Conservation (phyloP, 805 yeast genomes). For the Candida endomychidarum region DNA sequence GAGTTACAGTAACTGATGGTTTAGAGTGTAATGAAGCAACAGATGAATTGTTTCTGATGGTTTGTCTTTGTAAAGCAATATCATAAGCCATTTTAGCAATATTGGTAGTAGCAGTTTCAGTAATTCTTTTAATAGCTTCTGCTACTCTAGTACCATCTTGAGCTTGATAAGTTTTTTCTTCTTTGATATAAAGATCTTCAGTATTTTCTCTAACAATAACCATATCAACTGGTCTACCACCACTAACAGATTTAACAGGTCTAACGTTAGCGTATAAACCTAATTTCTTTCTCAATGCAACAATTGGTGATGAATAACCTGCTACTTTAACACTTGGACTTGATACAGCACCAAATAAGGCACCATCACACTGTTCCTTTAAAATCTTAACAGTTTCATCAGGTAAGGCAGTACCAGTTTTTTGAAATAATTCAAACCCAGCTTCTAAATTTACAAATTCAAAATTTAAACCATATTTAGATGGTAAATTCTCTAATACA, state of each 20-base stretch:
- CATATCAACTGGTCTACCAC: constrained; percentile 92
- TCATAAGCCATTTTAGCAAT: constrained; percentile 91
- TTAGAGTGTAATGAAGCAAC: constrained; percentile 33
- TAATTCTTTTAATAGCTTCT: constrained; percentile 95
- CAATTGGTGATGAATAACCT: constrained; percentile 98
- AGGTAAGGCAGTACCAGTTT: constrained; percentile 95
- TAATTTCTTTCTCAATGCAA: constrained; percentile 93
- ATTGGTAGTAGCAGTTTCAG: constrained; percentile 80
- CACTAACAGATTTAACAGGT: constrained; percentile 92
- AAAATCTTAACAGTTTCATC: constrained; percentile 83
- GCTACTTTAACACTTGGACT: constrained; percentile 92
- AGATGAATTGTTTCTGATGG: constrained; percentile 57
- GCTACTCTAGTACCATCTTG: constrained; percentile 88
- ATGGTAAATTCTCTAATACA: constrained; percentile 77
- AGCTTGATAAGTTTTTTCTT: constrained; percentile 72
- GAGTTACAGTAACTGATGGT: constrained; percentile 86
- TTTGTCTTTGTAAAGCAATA: constrained; percentile 88
- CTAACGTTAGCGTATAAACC: constrained; percentile 96
- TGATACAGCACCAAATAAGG: constrained; percentile 95
- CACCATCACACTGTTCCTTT: constrained; percentile 88
- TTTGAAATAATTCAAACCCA: constrained; percentile 90
- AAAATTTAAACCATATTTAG: constrained; percentile 73
- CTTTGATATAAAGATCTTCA: constrained; percentile 95
- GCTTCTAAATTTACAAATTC: constrained; percentile 89
- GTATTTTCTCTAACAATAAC: constrained; percentile 98